Evolutionary conservation across 2,329 filamentous ascomycete genomes (phyloP).

Genomic region (Fusarium sp.): DNA sequence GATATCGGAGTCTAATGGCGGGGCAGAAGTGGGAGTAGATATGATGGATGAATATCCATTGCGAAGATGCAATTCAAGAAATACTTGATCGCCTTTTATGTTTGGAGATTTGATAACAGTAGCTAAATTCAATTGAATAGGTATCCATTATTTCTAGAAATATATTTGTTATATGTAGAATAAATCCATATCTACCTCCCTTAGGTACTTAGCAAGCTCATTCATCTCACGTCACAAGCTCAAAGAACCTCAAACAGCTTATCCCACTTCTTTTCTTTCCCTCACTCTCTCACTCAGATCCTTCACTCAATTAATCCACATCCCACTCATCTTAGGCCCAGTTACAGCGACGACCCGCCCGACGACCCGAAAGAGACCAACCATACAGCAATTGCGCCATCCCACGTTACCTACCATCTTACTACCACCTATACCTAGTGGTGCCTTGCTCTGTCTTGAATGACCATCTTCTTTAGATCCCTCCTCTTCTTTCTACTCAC

Average conservation of each 20-base stretch:
- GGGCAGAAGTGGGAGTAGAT: constrained; percentile 16
- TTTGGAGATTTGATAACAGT: background rate
- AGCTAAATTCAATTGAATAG: background rate
- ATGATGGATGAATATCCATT: background rate
- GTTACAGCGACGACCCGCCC: constrained; percentile 39
- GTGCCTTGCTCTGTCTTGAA: constrained; percentile 9
- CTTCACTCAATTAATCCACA: constrained; percentile 25
- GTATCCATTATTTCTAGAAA: background rate
- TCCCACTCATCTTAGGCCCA: constrained; percentile 23
- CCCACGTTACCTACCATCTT: constrained; percentile 30
- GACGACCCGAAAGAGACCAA: constrained; percentile 40
- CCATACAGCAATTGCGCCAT: constrained; percentile 32
- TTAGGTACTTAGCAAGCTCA: constrained; percentile 1
- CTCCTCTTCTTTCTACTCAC: constrained; percentile 38
- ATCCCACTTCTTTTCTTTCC: constrained; percentile 32
- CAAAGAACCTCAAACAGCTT: background rate
- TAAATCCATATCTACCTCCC: background rate
- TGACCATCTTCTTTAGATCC: constrained; percentile 12
- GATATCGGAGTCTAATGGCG: constrained; percentile 31
- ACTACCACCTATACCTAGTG: background rate
- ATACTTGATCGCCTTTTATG: background rate
- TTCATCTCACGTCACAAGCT: constrained; percentile 12
- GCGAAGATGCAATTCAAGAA: background rate
- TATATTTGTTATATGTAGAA: background rate
- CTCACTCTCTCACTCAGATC: constrained; percentile 4